Conservation (phyloP, 1,139 yeast species). For the Nematodospora anomalae region DNA sequence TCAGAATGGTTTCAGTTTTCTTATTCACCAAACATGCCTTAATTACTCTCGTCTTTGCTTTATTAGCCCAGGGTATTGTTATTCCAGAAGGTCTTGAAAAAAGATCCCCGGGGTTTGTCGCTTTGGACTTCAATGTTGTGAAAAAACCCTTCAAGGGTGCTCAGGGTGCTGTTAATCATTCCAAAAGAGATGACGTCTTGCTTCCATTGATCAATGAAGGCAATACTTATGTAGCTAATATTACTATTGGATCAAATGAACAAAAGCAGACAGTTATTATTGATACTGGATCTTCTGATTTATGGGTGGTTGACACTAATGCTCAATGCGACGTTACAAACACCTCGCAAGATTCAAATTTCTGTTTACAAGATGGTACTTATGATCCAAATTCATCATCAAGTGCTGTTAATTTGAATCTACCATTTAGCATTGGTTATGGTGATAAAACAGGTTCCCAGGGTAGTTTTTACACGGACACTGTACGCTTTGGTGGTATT, state of each 20-base stretch:
- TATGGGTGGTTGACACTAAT: constrained; percentile 22
- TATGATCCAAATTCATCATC: constrained; percentile 9
- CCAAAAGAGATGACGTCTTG: constrained; percentile 4
- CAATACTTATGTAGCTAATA: constrained; percentile 10
- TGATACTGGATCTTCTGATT: constrained; percentile 30
- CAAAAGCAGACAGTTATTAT: constrained; percentile 15
- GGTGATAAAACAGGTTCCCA: constrained; percentile 31
- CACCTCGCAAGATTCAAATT: no score
- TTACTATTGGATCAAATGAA: constrained; percentile 14
- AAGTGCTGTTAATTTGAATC: constrained; percentile 9
- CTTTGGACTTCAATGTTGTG: constrained; percentile 13
- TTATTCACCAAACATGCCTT: constrained; percentile 14
- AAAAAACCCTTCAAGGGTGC: constrained; percentile 24
- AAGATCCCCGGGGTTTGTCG: constrained; percentile 13
- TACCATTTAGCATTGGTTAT: constrained; percentile 13
- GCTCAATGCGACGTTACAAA: constrained; percentile 8
- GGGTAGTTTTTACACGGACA: constrained; percentile 57
- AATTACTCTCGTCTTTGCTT: constrained; percentile 13
- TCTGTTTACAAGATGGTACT: constrained; percentile 9
- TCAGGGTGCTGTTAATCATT: constrained; percentile 48
- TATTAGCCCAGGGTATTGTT: constrained; percentile 14
- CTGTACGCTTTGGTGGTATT: constrained; percentile 15
- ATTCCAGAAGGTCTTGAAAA: constrained; percentile 11
- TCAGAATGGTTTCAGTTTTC: constrained; percentile 13
- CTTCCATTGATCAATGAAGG: constrained; percentile 9